phyloP scores from a whole-genome alignment of 192 early-diverging fungal species.

The Obelidium mucronatum region DNA sequence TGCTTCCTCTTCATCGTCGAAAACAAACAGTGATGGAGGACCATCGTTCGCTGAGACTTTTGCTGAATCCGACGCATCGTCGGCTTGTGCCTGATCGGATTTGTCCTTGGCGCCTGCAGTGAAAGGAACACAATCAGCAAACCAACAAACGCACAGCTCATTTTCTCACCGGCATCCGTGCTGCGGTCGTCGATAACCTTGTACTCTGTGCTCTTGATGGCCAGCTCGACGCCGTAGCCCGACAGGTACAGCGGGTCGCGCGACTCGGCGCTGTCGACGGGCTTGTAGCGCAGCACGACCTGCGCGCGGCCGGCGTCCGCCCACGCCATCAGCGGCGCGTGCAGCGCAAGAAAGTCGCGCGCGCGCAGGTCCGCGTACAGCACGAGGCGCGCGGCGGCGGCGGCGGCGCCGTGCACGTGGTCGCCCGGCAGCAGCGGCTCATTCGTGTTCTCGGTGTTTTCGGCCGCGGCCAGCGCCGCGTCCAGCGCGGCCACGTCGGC shows the following conservation, averaged over 20 bases:
- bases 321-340: slow-evolving; percentile 57
- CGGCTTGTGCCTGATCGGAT: background rate
- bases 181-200: slow-evolving; percentile 93
- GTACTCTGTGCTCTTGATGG: slow-evolving; percentile 97
- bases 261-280: background rate
- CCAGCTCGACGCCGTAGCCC: slow-evolving; percentile 94
- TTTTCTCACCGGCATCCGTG: too few species aligned
- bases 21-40: background rate
- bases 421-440: slow-evolving; percentile 60
- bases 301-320: slow-evolving; percentile 55
- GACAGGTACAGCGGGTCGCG: slow-evolving; percentile 62
- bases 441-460: slow-evolving; percentile 3
- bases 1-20: slow-evolving; percentile 19
- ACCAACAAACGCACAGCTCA: slow-evolving; percentile 18
- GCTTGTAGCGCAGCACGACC: slow-evolving; percentile 81
- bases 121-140: background rate
- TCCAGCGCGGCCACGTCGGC: slow-evolving; percentile 47
- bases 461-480: slow-evolving; percentile 31
- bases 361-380: slow-evolving; percentile 81
- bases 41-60: background rate
- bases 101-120: background rate
- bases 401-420: slow-evolving; percentile 54
- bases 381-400: slow-evolving; percentile 49
- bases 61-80: background rate
- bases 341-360: slow-evolving; percentile 63